These are phyloP conservation scores for Ogataea methanolica DNA, from an alignment of 805 yeast genomes.

Conservation along the genomic window DNA sequence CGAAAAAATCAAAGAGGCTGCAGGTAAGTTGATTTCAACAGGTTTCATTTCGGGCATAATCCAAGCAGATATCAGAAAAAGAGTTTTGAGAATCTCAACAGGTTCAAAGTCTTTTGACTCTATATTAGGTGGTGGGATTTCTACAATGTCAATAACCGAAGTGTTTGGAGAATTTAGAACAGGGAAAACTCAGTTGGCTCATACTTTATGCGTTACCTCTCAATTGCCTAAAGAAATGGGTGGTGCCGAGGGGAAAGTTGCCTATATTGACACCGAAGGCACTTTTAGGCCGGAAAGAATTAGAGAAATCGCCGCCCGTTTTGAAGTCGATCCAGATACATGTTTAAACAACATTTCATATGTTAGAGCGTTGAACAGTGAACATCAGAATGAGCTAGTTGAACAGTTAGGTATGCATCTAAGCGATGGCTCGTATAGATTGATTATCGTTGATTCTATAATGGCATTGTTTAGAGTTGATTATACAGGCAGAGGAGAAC, in stretches of 20 bases:
- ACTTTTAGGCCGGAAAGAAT: conserved; percentile 73
- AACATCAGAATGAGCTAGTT: conserved; percentile 71
- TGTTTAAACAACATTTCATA: conserved; percentile 70
- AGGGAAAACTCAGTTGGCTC: conserved; percentile 79
- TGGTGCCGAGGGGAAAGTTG: conserved; percentile 79
- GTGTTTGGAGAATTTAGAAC: conserved; percentile 79
- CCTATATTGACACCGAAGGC: conserved; percentile 77
- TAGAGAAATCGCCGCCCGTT: conserved; percentile 60
- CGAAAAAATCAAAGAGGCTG: conserved; percentile 71
- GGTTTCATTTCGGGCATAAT: conserved; percentile 74
- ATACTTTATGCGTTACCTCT: conserved; percentile 71
- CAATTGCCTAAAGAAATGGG: conserved; percentile 69
- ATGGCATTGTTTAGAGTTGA: conserved; percentile 80
- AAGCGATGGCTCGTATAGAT: conserved; percentile 60
- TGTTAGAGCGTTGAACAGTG: conserved; percentile 73
- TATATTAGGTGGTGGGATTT: conserved; percentile 69
- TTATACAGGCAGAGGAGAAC: conserved; percentile 73
- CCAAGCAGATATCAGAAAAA: conserved; percentile 60
- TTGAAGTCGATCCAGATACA: conserved; percentile 63
- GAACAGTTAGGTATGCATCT: conserved; percentile 64
- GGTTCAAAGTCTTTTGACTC: conserved; percentile 69
- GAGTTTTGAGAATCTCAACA: conserved; percentile 62
- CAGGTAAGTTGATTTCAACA: conserved; percentile 55
- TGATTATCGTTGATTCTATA: conserved; percentile 64
- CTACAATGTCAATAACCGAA: conserved; percentile 74